Evolutionary conservation across 345 rosid species (phyloP).

Genomic region (Boechera stricta): DNA sequence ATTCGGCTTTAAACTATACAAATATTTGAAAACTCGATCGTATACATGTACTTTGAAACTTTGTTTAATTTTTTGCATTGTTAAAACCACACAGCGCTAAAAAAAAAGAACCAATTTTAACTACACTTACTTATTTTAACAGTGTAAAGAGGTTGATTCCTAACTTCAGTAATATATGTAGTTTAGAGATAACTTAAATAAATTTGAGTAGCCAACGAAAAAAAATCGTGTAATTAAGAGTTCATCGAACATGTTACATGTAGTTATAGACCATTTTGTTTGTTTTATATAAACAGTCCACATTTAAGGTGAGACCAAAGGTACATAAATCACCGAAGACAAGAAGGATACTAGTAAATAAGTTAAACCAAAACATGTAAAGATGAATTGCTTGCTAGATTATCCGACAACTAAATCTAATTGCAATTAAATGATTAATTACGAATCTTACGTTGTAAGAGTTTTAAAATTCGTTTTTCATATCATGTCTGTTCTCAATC

Average conservation of each 20-base stretch:
- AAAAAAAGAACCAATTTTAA: background rate
- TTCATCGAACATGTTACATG: background rate
- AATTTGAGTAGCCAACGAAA: background rate
- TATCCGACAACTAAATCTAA: conserved; percentile 31
- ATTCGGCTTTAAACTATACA: background rate
- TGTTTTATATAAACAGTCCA: background rate
- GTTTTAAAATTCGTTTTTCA: conserved; percentile 23
- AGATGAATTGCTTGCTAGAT: background rate
- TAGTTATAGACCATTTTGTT: background rate
- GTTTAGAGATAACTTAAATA: background rate
- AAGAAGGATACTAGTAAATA: background rate
- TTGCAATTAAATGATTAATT: conserved; percentile 4
- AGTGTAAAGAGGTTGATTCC: background rate
- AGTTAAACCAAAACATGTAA: background rate
- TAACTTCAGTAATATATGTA: background rate
- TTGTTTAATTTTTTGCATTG: too few relatives aligned
- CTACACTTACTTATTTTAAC: background rate
- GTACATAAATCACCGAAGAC: too few relatives aligned
- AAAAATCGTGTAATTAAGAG: background rate
- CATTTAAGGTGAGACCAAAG: background rate
- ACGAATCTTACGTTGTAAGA: conserved; percentile 28
- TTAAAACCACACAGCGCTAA: too few relatives aligned
- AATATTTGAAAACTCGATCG: background rate
- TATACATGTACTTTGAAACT: too few relatives aligned
- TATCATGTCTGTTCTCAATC: conserved; percentile 11